A percentile compares a stretch with the other conserved stretches of the same genome.
phyloP scores from a whole-genome alignment of 140 eudicot genomes.

The Cichorium intybus region DNA sequence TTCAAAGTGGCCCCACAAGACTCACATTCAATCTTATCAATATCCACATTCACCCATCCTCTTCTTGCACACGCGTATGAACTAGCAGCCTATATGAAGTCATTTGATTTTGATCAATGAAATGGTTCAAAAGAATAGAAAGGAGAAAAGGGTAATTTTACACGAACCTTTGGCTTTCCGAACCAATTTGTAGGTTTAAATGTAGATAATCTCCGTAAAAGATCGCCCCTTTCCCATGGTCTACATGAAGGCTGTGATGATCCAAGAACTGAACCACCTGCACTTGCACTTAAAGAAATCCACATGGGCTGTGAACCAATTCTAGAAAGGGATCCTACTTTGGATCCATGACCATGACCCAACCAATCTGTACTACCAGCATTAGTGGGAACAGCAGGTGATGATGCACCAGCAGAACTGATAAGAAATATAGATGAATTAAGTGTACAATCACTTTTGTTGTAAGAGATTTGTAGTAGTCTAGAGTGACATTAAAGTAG shows the following conservation, averaged over 20 bases:
- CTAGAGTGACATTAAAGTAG: neutral
- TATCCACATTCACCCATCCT: slow-evolving; percentile 87
- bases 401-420: slow-evolving; percentile 93
- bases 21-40: slow-evolving; percentile 77
- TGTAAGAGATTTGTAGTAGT: neutral
- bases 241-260: slow-evolving; percentile 94
- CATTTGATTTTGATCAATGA: neutral
- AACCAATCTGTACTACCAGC: slow-evolving; percentile 76
- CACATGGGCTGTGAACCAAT: slow-evolving; percentile 60
- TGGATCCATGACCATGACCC: slow-evolving; percentile 74
- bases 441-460: neutral
- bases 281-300: slow-evolving; percentile 65
- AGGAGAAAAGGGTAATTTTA: neutral
- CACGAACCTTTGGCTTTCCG: slow-evolving; percentile 80
- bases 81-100: slow-evolving; percentile 62
- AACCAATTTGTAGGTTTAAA: slow-evolving; percentile 80
- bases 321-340: slow-evolving; percentile 67
- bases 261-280: slow-evolving; percentile 78
- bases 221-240: slow-evolving; percentile 98
- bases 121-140: neutral
- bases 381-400: slow-evolving; percentile 74
- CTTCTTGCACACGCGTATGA: slow-evolving; percentile 84
- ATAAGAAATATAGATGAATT: neutral
- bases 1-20: neutral
- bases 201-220: slow-evolving; percentile 73